Evolutionary conservation across 2,329 filamentous ascomycete species (phyloP).

Genomic region (Gnomoniopsis smithogilvyi): DNA sequence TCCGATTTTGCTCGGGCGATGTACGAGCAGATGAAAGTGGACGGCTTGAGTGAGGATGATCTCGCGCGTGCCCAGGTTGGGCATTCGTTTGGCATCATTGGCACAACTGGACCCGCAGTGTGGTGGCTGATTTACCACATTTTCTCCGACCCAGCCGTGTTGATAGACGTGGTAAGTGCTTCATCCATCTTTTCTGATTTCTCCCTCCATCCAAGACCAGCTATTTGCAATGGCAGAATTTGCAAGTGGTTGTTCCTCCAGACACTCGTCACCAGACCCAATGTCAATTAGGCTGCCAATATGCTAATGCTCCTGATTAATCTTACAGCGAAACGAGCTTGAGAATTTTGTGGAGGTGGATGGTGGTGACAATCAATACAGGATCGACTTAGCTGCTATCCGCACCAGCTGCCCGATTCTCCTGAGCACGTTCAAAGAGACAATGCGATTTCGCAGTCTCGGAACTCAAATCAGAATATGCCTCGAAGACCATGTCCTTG

Average conservation of each 20-base stretch:
- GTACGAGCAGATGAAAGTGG: conserved; percentile 21
- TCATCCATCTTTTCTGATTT: too few species aligned
- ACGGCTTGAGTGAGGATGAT: conserved; percentile 22
- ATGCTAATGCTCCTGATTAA: too few species aligned
- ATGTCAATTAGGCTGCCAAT: too few species aligned
- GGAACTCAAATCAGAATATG: conserved; percentile 19
- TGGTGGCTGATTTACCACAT: conserved; percentile 26
- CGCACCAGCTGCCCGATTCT: conserved; percentile 24
- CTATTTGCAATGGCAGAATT: too few species aligned
- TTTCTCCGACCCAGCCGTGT: conserved; percentile 20
- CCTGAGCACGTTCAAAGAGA: conserved; percentile 27
- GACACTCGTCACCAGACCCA: too few species aligned
- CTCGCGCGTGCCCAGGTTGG: conserved; percentile 25
- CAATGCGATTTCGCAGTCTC: conserved; percentile 23
- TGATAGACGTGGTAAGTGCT: too few species aligned
- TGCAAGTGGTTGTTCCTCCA: too few species aligned
- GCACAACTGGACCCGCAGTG: conserved; percentile 22
- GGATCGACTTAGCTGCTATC: conserved; percentile 22
- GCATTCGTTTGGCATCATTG: conserved; percentile 24
- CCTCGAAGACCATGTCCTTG: conserved; percentile 23
- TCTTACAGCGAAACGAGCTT: too few species aligned
- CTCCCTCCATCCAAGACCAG: conserved; percentile 5
- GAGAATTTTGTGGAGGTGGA: too few species aligned
- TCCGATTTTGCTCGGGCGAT: conserved; percentile 23
- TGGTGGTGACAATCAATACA: conserved; percentile 1